These are phyloP conservation scores for Auxenochlorella pyrenoidosa DNA, from an alignment of 139 green algal genomes.

Conservation along the genomic window DNA sequence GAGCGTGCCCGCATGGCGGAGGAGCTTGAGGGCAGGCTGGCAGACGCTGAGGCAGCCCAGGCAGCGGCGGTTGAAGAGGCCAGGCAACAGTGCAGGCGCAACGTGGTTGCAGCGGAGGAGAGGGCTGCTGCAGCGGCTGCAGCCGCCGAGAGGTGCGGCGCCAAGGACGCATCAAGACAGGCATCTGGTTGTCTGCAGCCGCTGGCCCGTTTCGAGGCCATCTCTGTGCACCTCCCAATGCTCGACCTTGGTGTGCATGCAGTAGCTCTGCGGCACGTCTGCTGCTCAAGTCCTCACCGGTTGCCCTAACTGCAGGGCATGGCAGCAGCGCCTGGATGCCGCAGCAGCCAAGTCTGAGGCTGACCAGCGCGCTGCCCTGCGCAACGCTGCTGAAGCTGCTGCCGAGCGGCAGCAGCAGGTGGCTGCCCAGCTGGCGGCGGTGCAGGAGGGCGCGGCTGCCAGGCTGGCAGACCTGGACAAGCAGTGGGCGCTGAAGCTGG, in stretches of 20 bases:
- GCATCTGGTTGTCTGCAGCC: too few relatives aligned
- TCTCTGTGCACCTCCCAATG: too few relatives aligned
- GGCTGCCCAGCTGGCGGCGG: background rate
- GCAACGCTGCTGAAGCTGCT: background rate
- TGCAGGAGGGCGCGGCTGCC: background rate
- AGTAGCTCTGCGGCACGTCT: too few relatives aligned
- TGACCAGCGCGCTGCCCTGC: background rate
- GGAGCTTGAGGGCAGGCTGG: background rate
- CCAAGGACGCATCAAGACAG: too few relatives aligned
- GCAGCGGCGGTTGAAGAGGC: background rate
- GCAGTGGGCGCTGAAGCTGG: conserved; percentile 14
- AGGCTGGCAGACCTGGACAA: conserved; percentile 20
- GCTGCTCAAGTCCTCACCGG: background rate
- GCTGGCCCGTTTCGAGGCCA: too few relatives aligned
- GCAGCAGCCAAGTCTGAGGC: background rate
- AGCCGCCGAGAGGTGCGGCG: background rate
- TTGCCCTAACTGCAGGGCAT: background rate
- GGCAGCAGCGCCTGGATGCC: conserved; percentile 28
- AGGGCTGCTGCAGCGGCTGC: background rate
- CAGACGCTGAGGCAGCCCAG: background rate
- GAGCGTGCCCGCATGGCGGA: background rate
- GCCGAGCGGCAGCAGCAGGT: background rate
- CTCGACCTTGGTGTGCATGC: too few relatives aligned
- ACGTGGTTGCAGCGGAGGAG: conserved; percentile 4
- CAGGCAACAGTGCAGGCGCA: conserved; percentile 4